These are phyloP conservation scores for Potentilla sterilis DNA, from an alignment of 306 rosid species.

Conservation along the genomic window DNA sequence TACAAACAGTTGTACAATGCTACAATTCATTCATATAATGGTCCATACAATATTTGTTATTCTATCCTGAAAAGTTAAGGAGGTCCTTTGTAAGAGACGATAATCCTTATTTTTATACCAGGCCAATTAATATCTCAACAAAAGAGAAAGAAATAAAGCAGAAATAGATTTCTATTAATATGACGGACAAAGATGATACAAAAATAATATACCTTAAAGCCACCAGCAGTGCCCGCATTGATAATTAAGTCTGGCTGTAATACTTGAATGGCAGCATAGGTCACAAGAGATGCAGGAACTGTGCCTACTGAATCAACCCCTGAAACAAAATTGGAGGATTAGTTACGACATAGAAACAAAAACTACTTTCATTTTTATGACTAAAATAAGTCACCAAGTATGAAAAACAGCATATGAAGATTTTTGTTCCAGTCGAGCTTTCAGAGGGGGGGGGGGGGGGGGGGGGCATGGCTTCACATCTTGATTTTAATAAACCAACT, in stretches of 20 bases:
- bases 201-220: conserved; percentile 63
- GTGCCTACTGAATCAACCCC: conserved; percentile 97
- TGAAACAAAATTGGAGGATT: conserved; percentile 44
- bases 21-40: not conserved
- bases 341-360: conserved; percentile 17
- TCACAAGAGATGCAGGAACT: conserved; percentile 69
- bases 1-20: not conserved
- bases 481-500: not conserved
- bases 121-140: not conserved
- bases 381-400: not conserved
- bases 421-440: not conserved
- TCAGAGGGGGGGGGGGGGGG: too few species aligned
- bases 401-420: not conserved
- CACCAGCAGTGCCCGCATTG: conserved; percentile 98
- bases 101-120: too few species aligned
- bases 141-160: not conserved
- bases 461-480: too few species aligned
- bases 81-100: not conserved
- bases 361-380: not conserved
- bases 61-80: not conserved
- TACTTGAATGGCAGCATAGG: conserved; percentile 90
- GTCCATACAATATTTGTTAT: not conserved
- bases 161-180: not conserved
- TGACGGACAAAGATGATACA: not conserved
- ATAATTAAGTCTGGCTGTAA: conserved; percentile 82